phyloP scores from a whole-genome alignment of 495 filamentous ascomycete species.

The Trichoderma virens region DNA sequence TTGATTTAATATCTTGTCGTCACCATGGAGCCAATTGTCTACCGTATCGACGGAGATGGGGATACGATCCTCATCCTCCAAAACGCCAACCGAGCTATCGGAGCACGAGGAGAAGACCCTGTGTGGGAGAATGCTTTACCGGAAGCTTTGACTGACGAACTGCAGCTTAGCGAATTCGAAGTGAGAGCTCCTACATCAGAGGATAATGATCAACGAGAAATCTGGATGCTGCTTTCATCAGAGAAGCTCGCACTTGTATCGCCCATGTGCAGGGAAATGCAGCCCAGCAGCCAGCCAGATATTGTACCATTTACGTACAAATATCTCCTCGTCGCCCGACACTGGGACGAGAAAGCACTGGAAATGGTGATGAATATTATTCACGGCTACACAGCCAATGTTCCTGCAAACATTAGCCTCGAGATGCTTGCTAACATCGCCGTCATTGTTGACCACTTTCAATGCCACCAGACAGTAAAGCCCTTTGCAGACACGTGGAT shows the following conservation, averaged over 20 bases:
- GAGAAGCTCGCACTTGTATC: not conserved
- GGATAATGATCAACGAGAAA: not conserved
- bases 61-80: not conserved
- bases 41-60: not conserved
- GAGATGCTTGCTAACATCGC: slow-evolving; percentile 39
- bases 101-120: not conserved
- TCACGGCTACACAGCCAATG: not conserved
- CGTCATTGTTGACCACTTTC: slow-evolving; percentile 41
- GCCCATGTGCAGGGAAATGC: not conserved
- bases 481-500: slow-evolving; percentile 34
- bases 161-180: not conserved
- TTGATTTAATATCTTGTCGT: not conserved
- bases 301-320: not conserved
- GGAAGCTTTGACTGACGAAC: not conserved
- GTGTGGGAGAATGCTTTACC: not conserved
- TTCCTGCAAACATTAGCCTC: slow-evolving; percentile 19
- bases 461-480: slow-evolving; percentile 29
- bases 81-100: not conserved
- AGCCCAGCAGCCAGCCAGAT: not conserved
- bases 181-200: not conserved
- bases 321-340: not conserved
- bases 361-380: not conserved
- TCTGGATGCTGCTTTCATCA: not conserved
- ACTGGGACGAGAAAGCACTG: not conserved
- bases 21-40: not conserved